These are phyloP conservation scores for Taphrina communis DNA, from an alignment of 1,139 yeast genomes.

Conservation along the genomic window DNA sequence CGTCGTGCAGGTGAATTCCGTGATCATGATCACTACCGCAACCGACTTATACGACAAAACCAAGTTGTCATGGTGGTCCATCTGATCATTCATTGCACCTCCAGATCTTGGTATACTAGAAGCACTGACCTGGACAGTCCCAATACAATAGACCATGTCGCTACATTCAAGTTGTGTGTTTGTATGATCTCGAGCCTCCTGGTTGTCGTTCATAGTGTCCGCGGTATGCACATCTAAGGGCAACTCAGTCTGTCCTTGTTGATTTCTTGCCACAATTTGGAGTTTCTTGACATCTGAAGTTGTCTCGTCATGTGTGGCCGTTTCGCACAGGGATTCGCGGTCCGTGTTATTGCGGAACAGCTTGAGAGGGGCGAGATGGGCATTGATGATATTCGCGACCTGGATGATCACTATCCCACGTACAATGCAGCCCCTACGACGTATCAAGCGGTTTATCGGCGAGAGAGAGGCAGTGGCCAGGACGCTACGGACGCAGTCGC, in stretches of 20 bases:
- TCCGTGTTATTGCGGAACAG: constrained; percentile 29
- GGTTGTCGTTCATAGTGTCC: too few species aligned
- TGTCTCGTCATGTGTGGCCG: constrained; percentile 30
- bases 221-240: too few species aligned
- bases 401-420: constrained; percentile 27
- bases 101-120: too few species aligned
- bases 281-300: too few species aligned
- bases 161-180: too few species aligned
- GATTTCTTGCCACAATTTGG: too few species aligned
- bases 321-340: constrained; percentile 36
- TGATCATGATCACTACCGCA: neutral
- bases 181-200: too few species aligned
- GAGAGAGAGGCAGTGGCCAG: constrained; percentile 14
- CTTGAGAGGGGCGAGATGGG: constrained; percentile 28
- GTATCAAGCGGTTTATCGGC: constrained; percentile 29
- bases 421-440: constrained; percentile 35
- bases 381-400: constrained; percentile 33
- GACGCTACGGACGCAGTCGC: constrained; percentile 5
- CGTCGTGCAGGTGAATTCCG: neutral
- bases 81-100: too few species aligned
- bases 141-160: too few species aligned
- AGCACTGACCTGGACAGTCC: too few species aligned
- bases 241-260: too few species aligned
- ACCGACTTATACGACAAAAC: neutral
- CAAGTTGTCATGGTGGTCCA: neutral